Base-by-base conservation (phyloP, 495 filamentous ascomycete genomes). In the Cryomyces antarcticus region DNA sequence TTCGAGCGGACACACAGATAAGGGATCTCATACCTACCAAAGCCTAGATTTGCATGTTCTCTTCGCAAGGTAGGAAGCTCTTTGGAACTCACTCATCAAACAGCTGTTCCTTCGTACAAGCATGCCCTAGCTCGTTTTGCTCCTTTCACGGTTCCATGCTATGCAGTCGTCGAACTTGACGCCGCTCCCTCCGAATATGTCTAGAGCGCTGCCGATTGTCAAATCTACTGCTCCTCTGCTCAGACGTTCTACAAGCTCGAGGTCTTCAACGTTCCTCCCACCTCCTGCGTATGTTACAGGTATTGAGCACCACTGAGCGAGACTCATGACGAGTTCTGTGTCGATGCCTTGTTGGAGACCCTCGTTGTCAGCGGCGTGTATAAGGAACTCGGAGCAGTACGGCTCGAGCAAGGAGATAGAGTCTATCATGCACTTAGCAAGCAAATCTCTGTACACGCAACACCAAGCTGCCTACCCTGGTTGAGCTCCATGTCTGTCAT, bases 321-420 rank as follows among this genome's bases (percentile, higher is more conserved):
- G 62, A 43, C 64, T 73, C 42, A 68, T 60, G 0, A 97, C 86
- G 2, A 97, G 63, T 41, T 79, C 69, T 52, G 88, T 78, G 50
- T 97, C 92, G 41, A 97, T 79, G 28, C 89, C 89, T 41, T 68
- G 67, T 56, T 95, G 92, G 39, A 96, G 63, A 6, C 89, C 89
- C 56, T 96, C 89, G 43, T 88, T 85, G 56, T 97, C 89, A n/a
- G 92, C 89, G n/a, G 89, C 89, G 53, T 97, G 92, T 52, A 97
- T 83, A 39, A 97, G 67, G 58, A 97, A 96, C 53, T 97, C 92
- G 36, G 80, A 83, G 63, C 89, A 95, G 57, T 84, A 88, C 7
- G 78, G 80, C 53, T 93, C 86, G 6, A 96, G 66, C 9, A 72
- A 56, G 12, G 69, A 68, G 41, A 97, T 93, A 3, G 77, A 79